Base-by-base conservation (phyloP, 1,139 yeast genomes). In the Spathaspora jeffriesii region DNA sequence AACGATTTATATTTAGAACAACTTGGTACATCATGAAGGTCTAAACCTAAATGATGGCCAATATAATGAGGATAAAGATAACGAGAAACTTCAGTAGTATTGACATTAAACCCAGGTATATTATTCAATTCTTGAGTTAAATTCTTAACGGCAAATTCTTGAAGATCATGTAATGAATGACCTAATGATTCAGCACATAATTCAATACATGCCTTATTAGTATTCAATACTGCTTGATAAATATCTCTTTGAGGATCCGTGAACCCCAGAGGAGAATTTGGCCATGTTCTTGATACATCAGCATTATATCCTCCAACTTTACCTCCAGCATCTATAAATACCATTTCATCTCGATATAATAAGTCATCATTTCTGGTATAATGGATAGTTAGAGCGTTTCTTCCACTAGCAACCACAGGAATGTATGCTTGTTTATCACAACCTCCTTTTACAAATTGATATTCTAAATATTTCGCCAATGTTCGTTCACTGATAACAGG, bases 201-300 rank as follows among this genome's bases (percentile, higher is more conserved):
- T 27, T 79, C 82, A 53, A 93, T 90, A 60, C 96, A 88, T 47
- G 79, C 71, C 62, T 86, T 87, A 59, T 95, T 90, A 17, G 90
- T 95, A 52, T 84, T 82, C 47, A 95, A 70, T 7, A 93, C 96
- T 2, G 93, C 96, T 57, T 88, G 87, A 62, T 95, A 95, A 30
- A 95, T 68, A 53, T 93, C 99, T 42, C 75, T 77, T 65, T 95
- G 99, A 1, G 96, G 83, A 4, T 71, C 81, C 1, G 87, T 67
- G 63, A 93, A 95, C 44, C 81, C 81, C 1, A 81, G 79, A 1
- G 78, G 70, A 31, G 80, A 78, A 45, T 85, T 87, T 10, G 99
- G 99, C 98, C 99, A 95, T 0, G 98, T 87, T 53, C 99, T 76
- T 2, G 98, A 91, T 42, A 95, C 93, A 65, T 95, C 99, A 1